These are phyloP conservation scores for Pythium aphanidermatum DNA, from an alignment of 352 stramenopile species.

Conservation along the genomic window DNA sequence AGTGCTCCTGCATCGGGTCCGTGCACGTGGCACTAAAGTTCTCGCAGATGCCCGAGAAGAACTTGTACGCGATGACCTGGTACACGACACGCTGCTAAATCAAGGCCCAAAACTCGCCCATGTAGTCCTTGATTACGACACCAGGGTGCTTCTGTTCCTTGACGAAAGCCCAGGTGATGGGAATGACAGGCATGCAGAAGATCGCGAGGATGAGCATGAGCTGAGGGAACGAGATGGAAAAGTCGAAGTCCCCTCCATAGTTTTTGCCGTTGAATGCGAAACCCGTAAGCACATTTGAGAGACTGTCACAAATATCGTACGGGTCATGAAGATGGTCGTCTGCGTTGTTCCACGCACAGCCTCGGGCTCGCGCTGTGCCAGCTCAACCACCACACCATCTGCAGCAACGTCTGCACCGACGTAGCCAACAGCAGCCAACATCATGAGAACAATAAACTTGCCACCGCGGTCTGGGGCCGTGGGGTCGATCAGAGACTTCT, in stretches of 20 bases:
- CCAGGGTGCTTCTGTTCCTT: slow-evolving; percentile 36
- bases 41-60: slow-evolving; percentile 33
- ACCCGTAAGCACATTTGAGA: slow-evolving; percentile 30
- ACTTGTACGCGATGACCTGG: slow-evolving; percentile 32
- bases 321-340: slow-evolving; percentile 42
- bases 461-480: slow-evolving; percentile 26
- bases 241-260: slow-evolving; percentile 43
- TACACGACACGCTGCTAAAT: slow-evolving; percentile 27
- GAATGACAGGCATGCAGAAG: slow-evolving; percentile 26
- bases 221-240: slow-evolving; percentile 34
- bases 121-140: too few species aligned
- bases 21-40: slow-evolving; percentile 31
- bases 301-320: slow-evolving; percentile 35
- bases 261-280: slow-evolving; percentile 46
- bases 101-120: slow-evolving; percentile 27
- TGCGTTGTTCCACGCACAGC: slow-evolving; percentile 48
- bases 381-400: slow-evolving; percentile 46
- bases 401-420: slow-evolving; percentile 39
- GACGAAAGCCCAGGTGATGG: slow-evolving; percentile 44
- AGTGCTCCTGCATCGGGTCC: slow-evolving; percentile 25
- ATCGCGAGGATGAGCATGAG: slow-evolving; percentile 42
- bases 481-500: slow-evolving; percentile 28
- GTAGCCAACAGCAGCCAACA: slow-evolving; percentile 42
- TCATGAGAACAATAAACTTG: slow-evolving; percentile 51
- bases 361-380: slow-evolving; percentile 42